A percentile compares a stretch with the other conserved stretches of the same genome.
Conservation (phyloP, 2,329 filamentous ascomycete species). For the Reticulascus tulasneorum region DNA sequence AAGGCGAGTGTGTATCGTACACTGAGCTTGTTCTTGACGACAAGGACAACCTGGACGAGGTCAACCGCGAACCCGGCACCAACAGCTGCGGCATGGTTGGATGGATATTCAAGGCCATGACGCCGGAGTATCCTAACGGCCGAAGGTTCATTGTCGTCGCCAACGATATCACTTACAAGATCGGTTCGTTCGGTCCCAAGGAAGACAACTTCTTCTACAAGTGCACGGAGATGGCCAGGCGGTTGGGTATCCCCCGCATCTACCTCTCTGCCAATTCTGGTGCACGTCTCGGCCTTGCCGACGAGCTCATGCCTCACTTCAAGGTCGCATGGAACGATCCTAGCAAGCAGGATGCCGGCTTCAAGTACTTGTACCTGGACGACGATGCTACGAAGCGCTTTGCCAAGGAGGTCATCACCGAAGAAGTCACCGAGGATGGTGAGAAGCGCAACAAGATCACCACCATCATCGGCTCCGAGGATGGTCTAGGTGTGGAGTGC, state of each 20-base stretch:
- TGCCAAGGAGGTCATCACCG: constrained; percentile 70
- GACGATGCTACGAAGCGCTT: constrained; percentile 83
- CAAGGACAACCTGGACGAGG: constrained; percentile 84
- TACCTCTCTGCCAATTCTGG: constrained; percentile 99
- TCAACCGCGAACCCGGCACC: constrained; percentile 89
- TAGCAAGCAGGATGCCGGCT: constrained; percentile 76
- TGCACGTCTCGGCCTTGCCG: constrained; percentile 92
- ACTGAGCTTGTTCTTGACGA: constrained; percentile 95
- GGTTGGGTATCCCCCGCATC: constrained; percentile 91
- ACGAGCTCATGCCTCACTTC: constrained; percentile 96
- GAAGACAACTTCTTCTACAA: constrained; percentile 99
- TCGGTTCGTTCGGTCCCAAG: constrained; percentile 92
- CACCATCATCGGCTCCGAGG: constrained; percentile 87
- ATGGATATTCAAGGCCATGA: constrained; percentile 92
- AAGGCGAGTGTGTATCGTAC: constrained; percentile 90
- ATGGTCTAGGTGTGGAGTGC: constrained; percentile 96
- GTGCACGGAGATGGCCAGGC: constrained; percentile 93
- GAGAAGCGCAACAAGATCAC: constrained; percentile 93
- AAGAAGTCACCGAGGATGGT: constrained; percentile 78
- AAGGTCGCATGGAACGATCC: constrained; percentile 93
- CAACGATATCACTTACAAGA: constrained; percentile 99
- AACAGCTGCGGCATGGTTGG: constrained; percentile 98
- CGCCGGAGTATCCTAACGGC: constrained; percentile 90
- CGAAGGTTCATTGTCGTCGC: constrained; percentile 93
- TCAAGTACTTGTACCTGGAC: constrained; percentile 95